phyloP scores from a whole-genome alignment of 352 stramenopile species.

The Pythium aquatile region DNA sequence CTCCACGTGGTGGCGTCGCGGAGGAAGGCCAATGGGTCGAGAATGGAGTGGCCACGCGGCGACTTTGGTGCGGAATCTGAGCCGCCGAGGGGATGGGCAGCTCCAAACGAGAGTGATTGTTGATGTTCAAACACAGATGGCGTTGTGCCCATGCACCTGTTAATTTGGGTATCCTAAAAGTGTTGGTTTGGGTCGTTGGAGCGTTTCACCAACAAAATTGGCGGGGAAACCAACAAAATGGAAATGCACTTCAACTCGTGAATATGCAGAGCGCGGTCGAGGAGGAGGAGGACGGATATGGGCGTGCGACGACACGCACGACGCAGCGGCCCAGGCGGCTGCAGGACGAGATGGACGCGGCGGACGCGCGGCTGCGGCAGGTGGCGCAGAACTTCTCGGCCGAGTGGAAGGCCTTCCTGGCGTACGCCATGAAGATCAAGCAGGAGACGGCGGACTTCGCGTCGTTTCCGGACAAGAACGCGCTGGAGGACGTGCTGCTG shows the following conservation, averaged over 20 bases:
- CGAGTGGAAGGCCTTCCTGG: conserved; percentile 60
- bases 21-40: background rate
- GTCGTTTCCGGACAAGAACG: conserved; percentile 1
- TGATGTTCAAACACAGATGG: conserved; percentile 6
- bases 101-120: background rate
- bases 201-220: conserved; percentile 2
- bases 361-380: conserved; percentile 32
- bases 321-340: conserved; percentile 8
- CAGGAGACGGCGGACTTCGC: conserved; percentile 11
- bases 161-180: background rate
- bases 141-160: background rate
- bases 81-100: background rate
- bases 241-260: conserved; percentile 4
- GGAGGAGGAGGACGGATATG: background rate
- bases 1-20: background rate
- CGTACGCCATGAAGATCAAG: conserved; percentile 52
- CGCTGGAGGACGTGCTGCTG: conserved; percentile 47
- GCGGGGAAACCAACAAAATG: conserved; percentile 2
- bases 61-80: background rate
- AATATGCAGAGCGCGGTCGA: background rate
- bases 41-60: conserved; percentile 2
- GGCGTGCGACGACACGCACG: background rate
- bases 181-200: background rate
- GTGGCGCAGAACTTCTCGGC: conserved; percentile 56
- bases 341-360: conserved; percentile 35